phyloP scores from a whole-genome alignment of 352 stramenopile species.

The Phytophthora hibernalis region DNA sequence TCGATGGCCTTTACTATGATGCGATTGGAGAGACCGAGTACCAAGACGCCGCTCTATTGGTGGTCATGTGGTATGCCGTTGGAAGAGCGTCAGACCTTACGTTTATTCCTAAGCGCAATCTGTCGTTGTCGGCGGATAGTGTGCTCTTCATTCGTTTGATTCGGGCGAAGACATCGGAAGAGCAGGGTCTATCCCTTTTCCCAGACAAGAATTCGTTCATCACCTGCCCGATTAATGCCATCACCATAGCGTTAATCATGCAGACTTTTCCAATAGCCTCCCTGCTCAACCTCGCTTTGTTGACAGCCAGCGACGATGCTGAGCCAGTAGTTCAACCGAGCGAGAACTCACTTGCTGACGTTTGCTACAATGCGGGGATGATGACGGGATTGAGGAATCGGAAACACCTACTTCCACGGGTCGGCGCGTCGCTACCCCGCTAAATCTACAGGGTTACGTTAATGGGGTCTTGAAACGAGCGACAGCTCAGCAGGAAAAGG shows the following conservation, averaged over 20 bases:
- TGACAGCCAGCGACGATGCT: not conserved
- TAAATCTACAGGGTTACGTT: not conserved
- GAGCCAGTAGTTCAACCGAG: not conserved
- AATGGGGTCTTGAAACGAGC: constrained; percentile 1
- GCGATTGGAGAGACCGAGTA: constrained; percentile 13
- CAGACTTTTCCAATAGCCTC: constrained; percentile 1
- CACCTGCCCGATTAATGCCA: constrained; percentile 4
- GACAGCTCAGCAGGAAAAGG: not conserved
- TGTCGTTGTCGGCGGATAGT: constrained; percentile 9
- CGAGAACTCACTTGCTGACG: not conserved
- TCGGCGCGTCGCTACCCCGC: not conserved
- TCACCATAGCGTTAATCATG: constrained; percentile 4
- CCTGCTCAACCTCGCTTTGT: not conserved
- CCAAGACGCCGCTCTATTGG: constrained; percentile 23
- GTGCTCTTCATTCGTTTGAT: constrained; percentile 25
- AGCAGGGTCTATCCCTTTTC: constrained; percentile 12
- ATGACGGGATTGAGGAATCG: too few relatives aligned
- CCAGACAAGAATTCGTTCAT: constrained; percentile 7
- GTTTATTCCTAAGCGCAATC: constrained; percentile 22
- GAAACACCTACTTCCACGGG: not conserved
- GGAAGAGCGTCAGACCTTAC: constrained; percentile 17
- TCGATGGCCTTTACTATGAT: too few relatives aligned
- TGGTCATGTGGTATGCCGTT: constrained; percentile 5
- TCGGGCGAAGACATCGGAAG: constrained; percentile 8
- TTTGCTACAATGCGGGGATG: not conserved